Base-by-base conservation (phyloP, 2,329 filamentous ascomycete genomes). In the Dactylellina drechsleri region DNA sequence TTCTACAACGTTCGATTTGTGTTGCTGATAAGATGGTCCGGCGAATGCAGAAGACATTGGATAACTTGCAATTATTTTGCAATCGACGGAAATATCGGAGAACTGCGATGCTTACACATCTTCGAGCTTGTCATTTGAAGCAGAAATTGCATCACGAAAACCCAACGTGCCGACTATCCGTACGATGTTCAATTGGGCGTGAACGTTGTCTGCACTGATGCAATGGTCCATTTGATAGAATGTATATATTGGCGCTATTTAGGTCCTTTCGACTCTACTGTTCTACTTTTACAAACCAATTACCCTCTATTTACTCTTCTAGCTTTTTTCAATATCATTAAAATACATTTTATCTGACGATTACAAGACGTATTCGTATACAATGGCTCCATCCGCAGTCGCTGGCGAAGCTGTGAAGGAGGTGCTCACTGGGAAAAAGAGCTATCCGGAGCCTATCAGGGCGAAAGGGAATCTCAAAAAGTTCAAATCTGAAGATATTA, bases 401-500 rank as follows among this genome's bases (percentile, higher is more conserved):
- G 52, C 70, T 20, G 57, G 62, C 28, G 70, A 75, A 52, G 45
- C 45, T 16, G 43, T 57, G 4, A 52, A 68, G n/a, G 57, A 58
- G 4, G 57, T 68, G 2, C 28, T 68, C 18, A 47, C 54, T 2
- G 64, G 70, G 2, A 61, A 75, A 40, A 75, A 68, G 26, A 20
- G 47, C 6, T 67, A 53, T 28, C 70, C 62, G 2, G 50, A 75
- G 45, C 70, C 70, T 6, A 75, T 75, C 26, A 57, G 70, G 23
- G 23, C 45, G 7, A 67, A 61, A 26, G 70, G 70, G n/a, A 28
- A 15, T 15, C 26, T 75, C 2, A 20, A 67, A 15, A 68, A 87
- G 88, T 66, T 75, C 58, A 75, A 75, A 26, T 64, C 58, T 5
- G 70, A 75, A 12, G 88, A 90, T 36, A 82, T 86, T 3, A 90